Evolutionary conservation across 495 filamentous ascomycete species (phyloP).

Genomic region (Penicillium atrosanguineum): DNA sequence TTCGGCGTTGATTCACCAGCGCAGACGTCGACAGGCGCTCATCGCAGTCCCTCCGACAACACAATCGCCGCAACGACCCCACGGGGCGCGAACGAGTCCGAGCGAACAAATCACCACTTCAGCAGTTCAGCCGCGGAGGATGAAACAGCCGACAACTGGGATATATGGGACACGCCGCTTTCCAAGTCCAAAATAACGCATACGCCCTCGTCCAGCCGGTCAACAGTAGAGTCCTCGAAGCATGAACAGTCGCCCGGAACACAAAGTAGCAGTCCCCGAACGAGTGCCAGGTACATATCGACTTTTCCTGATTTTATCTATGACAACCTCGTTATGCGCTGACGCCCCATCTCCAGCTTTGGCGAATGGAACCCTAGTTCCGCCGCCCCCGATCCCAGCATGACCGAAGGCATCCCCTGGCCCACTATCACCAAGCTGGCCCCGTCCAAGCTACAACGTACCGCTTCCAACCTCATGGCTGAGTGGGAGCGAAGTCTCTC

Average conservation of each 20-base stretch:
- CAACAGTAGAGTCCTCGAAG: conserved; percentile 42
- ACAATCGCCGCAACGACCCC: conserved; percentile 24
- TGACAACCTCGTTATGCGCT: conserved; percentile 34
- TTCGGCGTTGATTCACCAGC: conserved; percentile 53
- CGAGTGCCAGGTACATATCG: conserved; percentile 52
- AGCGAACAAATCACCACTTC: conserved; percentile 31
- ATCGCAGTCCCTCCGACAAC: conserved; percentile 23
- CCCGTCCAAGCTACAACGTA: conserved; percentile 64
- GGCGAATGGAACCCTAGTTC: conserved; percentile 40
- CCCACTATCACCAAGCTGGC: conserved; percentile 61
- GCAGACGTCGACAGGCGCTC: conserved; percentile 42
- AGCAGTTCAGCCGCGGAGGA: conserved; percentile 39
- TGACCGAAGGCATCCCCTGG: conserved; percentile 63
- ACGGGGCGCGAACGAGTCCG: conserved; percentile 33
- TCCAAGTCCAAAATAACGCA: conserved; percentile 37
- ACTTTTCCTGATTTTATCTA: conserved; percentile 35
- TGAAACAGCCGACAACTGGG: conserved; percentile 63
- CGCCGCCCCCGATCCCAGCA: conserved; percentile 33
- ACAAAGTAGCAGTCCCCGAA: conserved; percentile 47
- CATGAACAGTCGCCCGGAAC: conserved; percentile 47
- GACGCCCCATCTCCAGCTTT: conserved; percentile 33
- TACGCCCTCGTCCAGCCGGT: conserved; percentile 47
- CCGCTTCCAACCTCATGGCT: conserved; percentile 70
- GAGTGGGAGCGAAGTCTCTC: conserved; percentile 67
- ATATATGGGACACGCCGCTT: conserved; percentile 64